Percentiles rank a stretch among this genome's conserved stretches.
phyloP scores from a whole-genome alignment of 2,329 filamentous ascomycete species.

The Sporothrix mexicana region DNA sequence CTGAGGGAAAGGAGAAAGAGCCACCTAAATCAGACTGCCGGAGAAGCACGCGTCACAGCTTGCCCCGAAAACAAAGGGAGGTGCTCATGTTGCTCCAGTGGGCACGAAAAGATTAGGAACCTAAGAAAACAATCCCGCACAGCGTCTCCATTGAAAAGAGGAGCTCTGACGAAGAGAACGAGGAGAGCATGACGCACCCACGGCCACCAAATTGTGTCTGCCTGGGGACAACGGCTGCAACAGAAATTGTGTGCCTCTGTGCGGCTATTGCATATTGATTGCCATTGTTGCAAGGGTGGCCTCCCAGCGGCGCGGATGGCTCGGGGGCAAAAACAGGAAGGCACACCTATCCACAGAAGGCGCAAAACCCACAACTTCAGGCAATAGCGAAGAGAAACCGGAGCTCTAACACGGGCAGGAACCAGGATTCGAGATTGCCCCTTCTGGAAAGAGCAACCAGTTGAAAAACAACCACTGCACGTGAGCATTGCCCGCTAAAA shows the following conservation, averaged over 20 bases:
- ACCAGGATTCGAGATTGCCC: conserved; percentile 20
- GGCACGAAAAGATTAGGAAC: conserved; percentile 17
- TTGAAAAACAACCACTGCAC: conserved; percentile 4
- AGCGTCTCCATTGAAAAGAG: background rate
- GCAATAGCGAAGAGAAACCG: conserved; percentile 34
- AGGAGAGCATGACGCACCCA: conserved; percentile 29
- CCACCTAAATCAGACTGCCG: background rate
- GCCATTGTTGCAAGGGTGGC: conserved; percentile 2
- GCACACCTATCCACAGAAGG: conserved; percentile 25
- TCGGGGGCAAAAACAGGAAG: conserved; percentile 34
- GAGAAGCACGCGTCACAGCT: conserved; percentile 21
- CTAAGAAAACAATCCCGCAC: conserved; percentile 7
- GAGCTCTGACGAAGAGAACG: background rate
- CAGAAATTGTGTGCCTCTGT: conserved; percentile 17
- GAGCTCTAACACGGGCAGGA: background rate
- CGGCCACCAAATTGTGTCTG: conserved; percentile 24
- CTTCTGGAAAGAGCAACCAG: background rate
- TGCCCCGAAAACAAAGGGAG: conserved; percentile 15
- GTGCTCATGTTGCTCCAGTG: background rate
- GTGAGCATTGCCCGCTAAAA: conserved; percentile 24
- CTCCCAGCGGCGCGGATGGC: conserved; percentile 30
- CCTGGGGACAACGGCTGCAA: conserved; percentile 18
- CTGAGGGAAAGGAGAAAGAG: conserved; percentile 6
- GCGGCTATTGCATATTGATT: background rate
- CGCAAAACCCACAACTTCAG: conserved; percentile 24